Percentiles rank a stretch among this genome's conserved stretches.
Conservation (phyloP, 768 basidiomycete genomes). For the Tephrocybe sp. region DNA sequence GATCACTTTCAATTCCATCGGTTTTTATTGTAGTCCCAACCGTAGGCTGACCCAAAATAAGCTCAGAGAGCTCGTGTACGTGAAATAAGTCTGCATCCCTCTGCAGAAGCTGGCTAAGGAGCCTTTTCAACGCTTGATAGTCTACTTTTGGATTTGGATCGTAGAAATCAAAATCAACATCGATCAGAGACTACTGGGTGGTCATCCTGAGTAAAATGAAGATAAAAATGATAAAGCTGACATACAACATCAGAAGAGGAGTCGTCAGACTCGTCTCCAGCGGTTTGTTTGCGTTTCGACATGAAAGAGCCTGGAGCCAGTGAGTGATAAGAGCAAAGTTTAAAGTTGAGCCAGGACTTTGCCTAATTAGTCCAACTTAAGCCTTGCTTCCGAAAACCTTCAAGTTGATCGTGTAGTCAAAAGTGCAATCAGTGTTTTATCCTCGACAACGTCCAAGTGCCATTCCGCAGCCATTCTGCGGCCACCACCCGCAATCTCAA, state of each 20-base stretch:
- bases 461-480: no score
- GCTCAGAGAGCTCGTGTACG: constrained; percentile 73
- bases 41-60: constrained; percentile 69
- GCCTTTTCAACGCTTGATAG: constrained; percentile 82
- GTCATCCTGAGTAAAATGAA: constrained; percentile 18
- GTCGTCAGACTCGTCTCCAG: constrained; percentile 35
- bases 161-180: constrained; percentile 95
- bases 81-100: constrained; percentile 73
- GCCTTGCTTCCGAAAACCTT: no score
- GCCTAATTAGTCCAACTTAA: no score
- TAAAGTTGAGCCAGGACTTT: no score
- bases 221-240: not conserved
- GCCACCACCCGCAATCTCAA: no score
- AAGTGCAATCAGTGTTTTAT: no score
- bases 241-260: constrained; percentile 36
- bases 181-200: constrained; percentile 58
- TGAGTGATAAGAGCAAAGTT: not conserved
- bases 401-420: no score
- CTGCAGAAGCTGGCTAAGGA: constrained; percentile 68
- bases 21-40: constrained; percentile 92
- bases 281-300: constrained; percentile 57
- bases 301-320: constrained; percentile 23
- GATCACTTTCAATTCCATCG: constrained; percentile 87
- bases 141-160: constrained; percentile 80
- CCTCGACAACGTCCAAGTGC: no score